Percentiles rank a stretch among this genome's conserved stretches.
Evolutionary conservation across 768 basidiomycete genomes (phyloP).

Genomic region (Pseudohyphozyma bogoriensis): DNA sequence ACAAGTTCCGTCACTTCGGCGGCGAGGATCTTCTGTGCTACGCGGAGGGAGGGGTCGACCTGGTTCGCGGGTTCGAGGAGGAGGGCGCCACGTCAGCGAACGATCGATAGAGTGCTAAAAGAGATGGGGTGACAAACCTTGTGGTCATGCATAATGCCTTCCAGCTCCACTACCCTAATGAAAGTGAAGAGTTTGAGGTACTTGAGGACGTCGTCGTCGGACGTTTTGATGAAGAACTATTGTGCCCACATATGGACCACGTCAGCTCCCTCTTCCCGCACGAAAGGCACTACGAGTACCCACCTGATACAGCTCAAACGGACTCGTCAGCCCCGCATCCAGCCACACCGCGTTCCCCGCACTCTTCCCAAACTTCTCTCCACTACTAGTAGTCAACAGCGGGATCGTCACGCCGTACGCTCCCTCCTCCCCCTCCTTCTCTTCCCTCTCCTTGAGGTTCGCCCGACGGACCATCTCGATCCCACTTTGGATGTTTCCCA

Average conservation of each 20-base stretch:
- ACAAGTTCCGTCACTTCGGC: constrained; percentile 53
- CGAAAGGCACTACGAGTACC: constrained; percentile 16
- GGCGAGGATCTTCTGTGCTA: constrained; percentile 49
- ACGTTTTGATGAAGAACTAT: constrained; percentile 79
- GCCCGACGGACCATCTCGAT: constrained; percentile 74
- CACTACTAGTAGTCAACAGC: constrained; percentile 75
- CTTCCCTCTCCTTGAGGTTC: constrained; percentile 4
- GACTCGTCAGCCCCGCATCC: constrained; percentile 62
- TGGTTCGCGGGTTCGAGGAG: background rate
- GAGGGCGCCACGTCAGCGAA: no score
- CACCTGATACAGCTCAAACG: constrained; percentile 93
- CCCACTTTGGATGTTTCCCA: constrained; percentile 94
- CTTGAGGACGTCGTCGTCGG: constrained; percentile 67
- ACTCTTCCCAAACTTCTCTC: constrained; percentile 96
- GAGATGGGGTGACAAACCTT: constrained; percentile 40
- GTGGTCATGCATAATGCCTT: constrained; percentile 52
- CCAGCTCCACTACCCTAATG: constrained; percentile 51
- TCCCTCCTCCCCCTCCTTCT: constrained; percentile 23
- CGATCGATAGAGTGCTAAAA: background rate
- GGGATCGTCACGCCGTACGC: constrained; percentile 86
- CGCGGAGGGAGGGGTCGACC: constrained; percentile 40
- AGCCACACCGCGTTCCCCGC: constrained; percentile 94
- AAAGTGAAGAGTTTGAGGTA: constrained; percentile 79
- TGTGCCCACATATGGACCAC: background rate
- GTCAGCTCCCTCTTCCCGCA: constrained; percentile 2